Conservation (phyloP, 225 moss, liverwort and hornwort genomes). For the Thuidium tamariscinum region DNA sequence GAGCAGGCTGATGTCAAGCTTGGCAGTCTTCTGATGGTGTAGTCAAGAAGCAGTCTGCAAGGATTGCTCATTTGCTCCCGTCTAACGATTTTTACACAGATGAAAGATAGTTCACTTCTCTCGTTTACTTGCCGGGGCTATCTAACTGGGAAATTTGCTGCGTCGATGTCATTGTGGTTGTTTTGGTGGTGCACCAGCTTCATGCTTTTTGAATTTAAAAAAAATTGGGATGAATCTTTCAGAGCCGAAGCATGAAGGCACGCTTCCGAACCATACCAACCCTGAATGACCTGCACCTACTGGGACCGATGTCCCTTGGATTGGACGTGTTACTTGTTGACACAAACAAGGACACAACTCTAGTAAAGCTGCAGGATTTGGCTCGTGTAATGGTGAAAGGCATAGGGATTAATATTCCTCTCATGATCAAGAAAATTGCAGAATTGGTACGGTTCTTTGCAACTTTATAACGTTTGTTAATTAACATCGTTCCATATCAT, state of each 20-base stretch:
- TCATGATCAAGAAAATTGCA: conserved; percentile 79
- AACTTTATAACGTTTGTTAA: neutral
- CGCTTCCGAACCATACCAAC: conserved; percentile 70
- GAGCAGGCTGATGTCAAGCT: neutral
- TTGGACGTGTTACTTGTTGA: conserved; percentile 82
- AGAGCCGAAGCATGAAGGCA: conserved; percentile 72
- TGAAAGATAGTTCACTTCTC: neutral
- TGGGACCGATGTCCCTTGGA: conserved; percentile 42
- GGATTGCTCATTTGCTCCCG: neutral
- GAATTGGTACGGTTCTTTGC: conserved; percentile 63
- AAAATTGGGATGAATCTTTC: neutral
- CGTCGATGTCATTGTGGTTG: neutral
- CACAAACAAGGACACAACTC: conserved; percentile 53
- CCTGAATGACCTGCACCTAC: conserved; percentile 52
- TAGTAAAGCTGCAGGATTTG: conserved; percentile 66
- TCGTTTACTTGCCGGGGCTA: neutral
- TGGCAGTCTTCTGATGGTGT: neutral
- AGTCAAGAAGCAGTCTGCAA: neutral
- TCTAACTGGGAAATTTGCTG: neutral
- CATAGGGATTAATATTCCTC: conserved; percentile 55
- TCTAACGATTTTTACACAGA: neutral
- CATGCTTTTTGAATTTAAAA: neutral
- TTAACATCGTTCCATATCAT: neutral
- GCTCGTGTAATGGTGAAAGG: conserved; percentile 58
- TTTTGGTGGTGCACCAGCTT: neutral